Evolutionary conservation across 148 eudicot species (phyloP).

Genomic region (Mesembryanthemum crystallinum): DNA sequence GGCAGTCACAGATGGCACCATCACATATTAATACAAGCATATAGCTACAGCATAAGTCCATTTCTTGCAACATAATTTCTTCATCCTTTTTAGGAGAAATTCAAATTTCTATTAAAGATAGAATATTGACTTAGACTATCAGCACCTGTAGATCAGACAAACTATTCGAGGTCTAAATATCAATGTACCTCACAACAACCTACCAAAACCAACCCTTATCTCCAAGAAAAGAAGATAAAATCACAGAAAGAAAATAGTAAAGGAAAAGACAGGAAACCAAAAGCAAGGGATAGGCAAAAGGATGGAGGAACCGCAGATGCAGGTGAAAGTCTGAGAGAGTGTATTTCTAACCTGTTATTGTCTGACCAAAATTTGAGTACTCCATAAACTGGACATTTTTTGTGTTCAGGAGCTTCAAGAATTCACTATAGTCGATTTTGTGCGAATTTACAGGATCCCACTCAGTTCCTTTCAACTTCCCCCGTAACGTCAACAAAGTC

Average conservation of each 20-base stretch:
- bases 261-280: neutral
- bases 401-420: conserved; percentile 63
- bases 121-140: neutral
- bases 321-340: neutral
- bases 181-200: neutral
- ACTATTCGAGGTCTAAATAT: neutral
- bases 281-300: neutral
- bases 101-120: neutral
- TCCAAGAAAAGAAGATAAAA: neutral
- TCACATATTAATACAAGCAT: neutral
- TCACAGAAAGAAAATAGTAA: neutral
- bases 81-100: neutral
- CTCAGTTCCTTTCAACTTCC: conserved; percentile 82
- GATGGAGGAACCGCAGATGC: conserved; percentile 2
- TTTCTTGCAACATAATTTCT: neutral
- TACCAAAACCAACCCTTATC: neutral
- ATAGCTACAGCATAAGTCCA: neutral
- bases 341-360: conserved; percentile 58
- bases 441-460: conserved; percentile 88
- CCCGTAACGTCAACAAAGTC: conserved; percentile 61
- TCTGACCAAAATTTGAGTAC: conserved; percentile 84
- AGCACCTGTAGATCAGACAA: neutral
- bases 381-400: conserved; percentile 87
- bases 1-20: neutral
- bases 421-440: conserved; percentile 77